Evolutionary conservation across 352 stramenopile species (phyloP).

Genomic region (Aphanomyces stellatus): DNA sequence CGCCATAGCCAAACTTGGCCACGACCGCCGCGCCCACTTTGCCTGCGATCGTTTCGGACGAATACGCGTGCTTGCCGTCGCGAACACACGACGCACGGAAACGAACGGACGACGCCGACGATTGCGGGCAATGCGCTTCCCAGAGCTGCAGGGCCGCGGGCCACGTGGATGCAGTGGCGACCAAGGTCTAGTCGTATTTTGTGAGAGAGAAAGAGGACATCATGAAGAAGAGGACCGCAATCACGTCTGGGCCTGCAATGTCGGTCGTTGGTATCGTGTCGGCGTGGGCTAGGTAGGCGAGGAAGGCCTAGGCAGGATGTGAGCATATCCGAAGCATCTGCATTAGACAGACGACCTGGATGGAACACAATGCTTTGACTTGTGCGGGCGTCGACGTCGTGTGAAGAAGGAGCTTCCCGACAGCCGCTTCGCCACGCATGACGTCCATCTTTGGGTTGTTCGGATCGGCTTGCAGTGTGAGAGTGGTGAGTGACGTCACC

Average conservation of each 20-base stretch:
- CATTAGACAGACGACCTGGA: constrained; percentile 27
- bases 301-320: constrained; percentile 24
- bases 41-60: constrained; percentile 50
- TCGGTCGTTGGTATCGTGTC: constrained; percentile 48
- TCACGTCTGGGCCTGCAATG: constrained; percentile 40
- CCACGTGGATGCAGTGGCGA: constrained; percentile 42
- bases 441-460: constrained; percentile 47
- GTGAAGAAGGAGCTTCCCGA: constrained; percentile 51
- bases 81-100: constrained; percentile 75
- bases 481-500: constrained; percentile 53
- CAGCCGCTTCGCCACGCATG: constrained; percentile 60
- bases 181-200: constrained; percentile 47
- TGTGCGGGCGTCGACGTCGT: constrained; percentile 41
- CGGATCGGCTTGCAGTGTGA: constrained; percentile 53
- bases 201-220: not conserved
- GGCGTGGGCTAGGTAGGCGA: constrained; percentile 48
- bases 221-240: constrained; percentile 29
- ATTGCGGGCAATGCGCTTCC: constrained; percentile 29
- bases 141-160: constrained; percentile 45
- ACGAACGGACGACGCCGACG: constrained; percentile 25
- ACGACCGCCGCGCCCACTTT: constrained; percentile 49
- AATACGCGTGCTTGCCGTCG: constrained; percentile 64
- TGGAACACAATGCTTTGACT: constrained; percentile 44
- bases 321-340: not conserved
- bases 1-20: constrained; percentile 42